Base-by-base conservation (phyloP, 805 yeast species). In the Cephaloascus albidus region DNA sequence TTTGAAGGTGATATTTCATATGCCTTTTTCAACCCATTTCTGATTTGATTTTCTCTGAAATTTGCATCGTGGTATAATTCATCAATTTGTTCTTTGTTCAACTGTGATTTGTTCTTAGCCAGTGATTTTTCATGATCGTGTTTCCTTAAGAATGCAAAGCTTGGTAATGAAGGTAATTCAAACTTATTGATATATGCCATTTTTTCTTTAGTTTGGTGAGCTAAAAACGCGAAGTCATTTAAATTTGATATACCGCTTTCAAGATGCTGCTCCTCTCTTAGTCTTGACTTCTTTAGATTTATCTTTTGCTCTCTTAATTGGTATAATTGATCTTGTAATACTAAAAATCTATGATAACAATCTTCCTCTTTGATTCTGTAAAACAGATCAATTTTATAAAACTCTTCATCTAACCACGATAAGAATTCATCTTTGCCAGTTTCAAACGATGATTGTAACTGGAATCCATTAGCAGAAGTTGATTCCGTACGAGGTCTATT, bases 321-420 rank as follows among this genome's bases (percentile, higher is more conserved):
- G 41, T 70, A 70, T 35, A 87, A 53, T 55, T 86, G 95, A 47
- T 76, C 84, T 52, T 82, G 84, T 18, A 86, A 52, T 3, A 80
- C 50, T 10, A 77, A 55, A 46, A 72, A 81, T 41, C 90, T 63
- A 41, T 74, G 75, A 35, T 76, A 65, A 1, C 74, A 76, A 18
- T 74, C 81, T 20, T 66, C 63, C 49, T 85, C 94, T 46, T 70
- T 76, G 23, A 70, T 75, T 35, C 54, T 63, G 54, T 72, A 86
- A 50, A 86, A 86, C 0, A 27, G 36, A 31, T 83, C 78, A 6
- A 85, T 80, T 54, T 78, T 82, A 3, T 38, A 45, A 19, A 81
- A 61, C 53, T 86, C 82, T 0, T 48, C 39, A 40, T 83, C 81
- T 4, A 86, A 67, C 94, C 95, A 86, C 2, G 49, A 53, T n/a